Conservation (phyloP, 192 early-diverging fungal species). For the Rhizophagus clarus region DNA sequence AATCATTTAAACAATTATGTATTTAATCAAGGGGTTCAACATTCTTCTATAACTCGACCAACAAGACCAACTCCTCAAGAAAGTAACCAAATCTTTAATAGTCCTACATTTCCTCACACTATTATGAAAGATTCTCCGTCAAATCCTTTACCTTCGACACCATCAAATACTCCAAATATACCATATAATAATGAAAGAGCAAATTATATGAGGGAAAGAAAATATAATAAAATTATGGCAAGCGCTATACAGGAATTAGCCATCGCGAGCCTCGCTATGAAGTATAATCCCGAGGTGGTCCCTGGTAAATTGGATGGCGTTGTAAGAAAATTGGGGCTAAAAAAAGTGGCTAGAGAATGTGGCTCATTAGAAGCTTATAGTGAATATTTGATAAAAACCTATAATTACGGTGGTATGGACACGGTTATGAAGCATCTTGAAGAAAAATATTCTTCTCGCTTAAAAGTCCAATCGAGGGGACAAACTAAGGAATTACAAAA, state of each 20-base stretch:
- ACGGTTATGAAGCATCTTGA: background rate
- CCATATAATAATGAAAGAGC: too few relatives aligned
- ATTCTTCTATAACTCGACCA: too few relatives aligned
- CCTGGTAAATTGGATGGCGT: background rate
- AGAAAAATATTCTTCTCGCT: background rate
- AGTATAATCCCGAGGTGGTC: background rate
- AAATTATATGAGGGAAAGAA: too few relatives aligned
- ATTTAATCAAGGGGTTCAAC: too few relatives aligned
- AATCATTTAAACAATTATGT: too few relatives aligned
- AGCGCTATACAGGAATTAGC: background rate
- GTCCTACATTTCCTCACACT: too few relatives aligned
- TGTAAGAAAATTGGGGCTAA: background rate
- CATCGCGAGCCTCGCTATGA: background rate
- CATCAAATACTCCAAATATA: too few relatives aligned
- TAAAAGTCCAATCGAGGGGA: background rate
- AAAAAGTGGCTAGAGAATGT: background rate
- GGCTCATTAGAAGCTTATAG: background rate
- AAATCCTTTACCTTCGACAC: too few relatives aligned
- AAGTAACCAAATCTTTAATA: too few relatives aligned
- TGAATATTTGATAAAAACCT: background rate
- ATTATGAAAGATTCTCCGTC: too few relatives aligned
- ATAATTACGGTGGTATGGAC: background rate
- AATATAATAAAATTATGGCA: too few relatives aligned
- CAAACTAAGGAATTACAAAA: background rate
- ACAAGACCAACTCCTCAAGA: too few relatives aligned